phyloP scores from a whole-genome alignment of 345 rosid genomes.

The Gossypium mustelinum region DNA sequence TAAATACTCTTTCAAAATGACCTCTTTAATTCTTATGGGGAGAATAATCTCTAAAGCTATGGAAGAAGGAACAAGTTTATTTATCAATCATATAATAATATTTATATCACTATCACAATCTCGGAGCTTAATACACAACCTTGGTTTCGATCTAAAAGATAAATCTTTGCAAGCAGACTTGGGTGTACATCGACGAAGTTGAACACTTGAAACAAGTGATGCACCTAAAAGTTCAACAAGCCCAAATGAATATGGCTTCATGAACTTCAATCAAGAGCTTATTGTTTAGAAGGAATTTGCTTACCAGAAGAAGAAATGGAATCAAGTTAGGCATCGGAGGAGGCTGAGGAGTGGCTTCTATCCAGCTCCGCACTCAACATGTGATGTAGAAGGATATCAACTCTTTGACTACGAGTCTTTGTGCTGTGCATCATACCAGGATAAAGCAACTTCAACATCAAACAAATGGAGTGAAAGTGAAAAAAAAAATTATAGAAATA shows the following conservation, averaged over 20 bases:
- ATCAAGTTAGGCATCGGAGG: slow-evolving; percentile 23
- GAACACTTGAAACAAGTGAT: neutral
- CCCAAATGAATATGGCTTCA: neutral
- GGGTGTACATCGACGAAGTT: neutral
- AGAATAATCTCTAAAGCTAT: too few relatives aligned
- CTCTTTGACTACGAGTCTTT: slow-evolving; percentile 81
- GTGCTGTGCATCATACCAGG: slow-evolving; percentile 43
- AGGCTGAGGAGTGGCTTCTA: slow-evolving; percentile 22
- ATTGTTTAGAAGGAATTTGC: neutral
- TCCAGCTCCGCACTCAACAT: slow-evolving; percentile 71
- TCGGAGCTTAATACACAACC: neutral
- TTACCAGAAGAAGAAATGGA: slow-evolving; percentile 11
- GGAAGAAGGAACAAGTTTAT: neutral
- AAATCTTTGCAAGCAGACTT: neutral
- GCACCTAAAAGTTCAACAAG: neutral
- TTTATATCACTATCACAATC: neutral
- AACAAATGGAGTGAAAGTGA: neutral
- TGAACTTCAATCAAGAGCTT: neutral
- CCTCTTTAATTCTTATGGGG: too few relatives aligned
- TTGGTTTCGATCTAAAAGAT: neutral
- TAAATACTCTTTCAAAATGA: too few relatives aligned
- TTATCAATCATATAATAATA: neutral
- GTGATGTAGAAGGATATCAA: slow-evolving; percentile 85
- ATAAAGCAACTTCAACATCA: neutral
- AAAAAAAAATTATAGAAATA: neutral